Base-by-base conservation (phyloP, 345 rosid species). In the Euphorbia tirucalli region DNA sequence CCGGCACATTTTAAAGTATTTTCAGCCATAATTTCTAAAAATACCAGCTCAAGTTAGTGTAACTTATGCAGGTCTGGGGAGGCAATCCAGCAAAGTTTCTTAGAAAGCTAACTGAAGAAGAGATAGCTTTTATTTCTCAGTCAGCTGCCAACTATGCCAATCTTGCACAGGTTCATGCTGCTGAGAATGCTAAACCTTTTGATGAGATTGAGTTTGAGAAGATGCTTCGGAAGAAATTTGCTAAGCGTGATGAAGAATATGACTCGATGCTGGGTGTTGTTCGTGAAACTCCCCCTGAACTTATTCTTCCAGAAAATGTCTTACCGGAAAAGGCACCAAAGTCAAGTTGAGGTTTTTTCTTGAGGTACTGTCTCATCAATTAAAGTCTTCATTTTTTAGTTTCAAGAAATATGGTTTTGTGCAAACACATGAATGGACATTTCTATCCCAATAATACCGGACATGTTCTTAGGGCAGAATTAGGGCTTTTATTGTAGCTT, bases 61-160 rank as follows among this genome's bases (percentile, higher is more conserved):
- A 27, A 25, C 15, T n/a, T 66, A 59, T 48, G 77, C 81, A 95
- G 99, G 89, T 95, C 46, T 94, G 97, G 97, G 98, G 87, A 85
- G 99, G 99, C 77, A 92, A 95, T 80, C 97, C 99, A 25, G 99
- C 97, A 68, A 92, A 79, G 83, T 94, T 94, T 81, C 84, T 92
- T 79, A 87, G 99, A 81, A 90, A 92, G 85, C 96, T 95, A 55
- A 85, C 84, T 3, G 88, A 82, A 21, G 86, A 87, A 67, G 99
- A 95, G 85, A 85, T 76, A 66, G 80, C 87, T 52, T 92, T 92
- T 71, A 83, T 92, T 81, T 62, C 95, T 49, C 81, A 86, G 75
- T 90, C 97, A 31, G 93, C 97, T 59, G 68, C 78, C 76, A 92
- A 88, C 79, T 95, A 95, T 81, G 61, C 84, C 82, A 88, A 92